Base-by-base conservation (phyloP, 140 eudicot species). In the Oenanthe javanica region DNA sequence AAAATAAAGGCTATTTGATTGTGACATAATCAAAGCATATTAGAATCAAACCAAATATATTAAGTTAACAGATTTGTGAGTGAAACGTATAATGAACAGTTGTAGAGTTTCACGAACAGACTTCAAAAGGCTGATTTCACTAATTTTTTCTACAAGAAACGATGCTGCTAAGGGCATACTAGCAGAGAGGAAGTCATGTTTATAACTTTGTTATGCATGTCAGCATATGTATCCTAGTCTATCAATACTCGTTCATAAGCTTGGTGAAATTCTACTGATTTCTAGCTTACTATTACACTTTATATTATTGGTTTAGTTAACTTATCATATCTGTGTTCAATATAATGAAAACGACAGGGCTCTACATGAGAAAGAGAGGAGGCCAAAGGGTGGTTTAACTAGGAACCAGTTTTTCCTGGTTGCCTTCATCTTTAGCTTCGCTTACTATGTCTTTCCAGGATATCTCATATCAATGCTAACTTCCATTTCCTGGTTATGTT, bases 401-500 rank as follows among this genome's bases (percentile, higher is more conserved):
- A 87, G 99, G 76, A 93, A 87, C 69, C 93, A 96, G 84, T 91
- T 93, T 85, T 96, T 96, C 85, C 90, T 96, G 23, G 82, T 92
- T 69, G 93, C 93, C 74, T 89, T 94, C 66, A 54, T 78, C n/a
- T 87, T 87, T 82, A 88, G 95, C 84, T 90, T 91, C 25, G 91
- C 97, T 52, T 96, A 95, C 77, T 89, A 91, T 77, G 91, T 95
- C 40, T 80, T 95, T 78, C 99, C 99, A 0, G 94, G 96, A 5
- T 93, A 92, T 82, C 91, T 96, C 75, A 86, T 96, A 66, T 86
- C 92, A 21, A 84, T 86, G 93, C 88, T 93, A 19, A 86, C 90
- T n/a, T 89, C 96, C 59, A 79, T 96, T 74, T 96, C 99, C 12
- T 96, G 99, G 99, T 50, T 93, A 61, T 96, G 99, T 85, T 96